Base-by-base conservation (phyloP, 1,139 yeast species). In the Saccharomyces hybrid region DNA sequence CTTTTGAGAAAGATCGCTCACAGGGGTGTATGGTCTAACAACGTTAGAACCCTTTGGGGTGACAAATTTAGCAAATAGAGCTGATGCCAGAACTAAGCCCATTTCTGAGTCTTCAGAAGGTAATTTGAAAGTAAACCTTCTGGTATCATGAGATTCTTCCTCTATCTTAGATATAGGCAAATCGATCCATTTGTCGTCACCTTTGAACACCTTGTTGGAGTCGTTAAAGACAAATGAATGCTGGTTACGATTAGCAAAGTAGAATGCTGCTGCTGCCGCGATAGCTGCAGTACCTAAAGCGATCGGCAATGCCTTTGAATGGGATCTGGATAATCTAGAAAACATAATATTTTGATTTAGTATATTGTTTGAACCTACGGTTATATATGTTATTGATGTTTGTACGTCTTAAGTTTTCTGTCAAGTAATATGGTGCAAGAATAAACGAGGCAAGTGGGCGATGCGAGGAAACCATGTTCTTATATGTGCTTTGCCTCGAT, bases 11-110 rank as follows among this genome's bases (percentile, higher is more conserved):
- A 80, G 76, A 66, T 86, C 89, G 38, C 88, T 80, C 54, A 85
- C 79, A 56, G 99, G 99, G 42, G 99, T 95, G 78, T 95, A 95
- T 50, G 99, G 99, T 77, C 99, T 86, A 61, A 95, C 79, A 57
- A 93, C 96, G 67, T 85, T 84, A 74, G 78, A 83, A 63, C 97
- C 98, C 76, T 89, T 89, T 57, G 83, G 80, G 55, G 93, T 86
- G 56, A 85, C 87, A 62, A 76, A 89, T 76, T 90, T 90, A 70
- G 96, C 81, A 71, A 93, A 71, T 53, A 95, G 71, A 62, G 86
- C 82, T 47, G 95, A 88, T 48, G 98, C 96, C 57, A 85, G 80
- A 63, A 81, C 77, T 64, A 93, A 79, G 29, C 99, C 99, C 49
- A 90, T 79, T 44, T 77, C 82, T 57, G 84, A 81, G 64, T 86